Evolutionary conservation across 805 yeast species (phyloP).

Genomic region (Wickerhamomyces silvicola): DNA sequence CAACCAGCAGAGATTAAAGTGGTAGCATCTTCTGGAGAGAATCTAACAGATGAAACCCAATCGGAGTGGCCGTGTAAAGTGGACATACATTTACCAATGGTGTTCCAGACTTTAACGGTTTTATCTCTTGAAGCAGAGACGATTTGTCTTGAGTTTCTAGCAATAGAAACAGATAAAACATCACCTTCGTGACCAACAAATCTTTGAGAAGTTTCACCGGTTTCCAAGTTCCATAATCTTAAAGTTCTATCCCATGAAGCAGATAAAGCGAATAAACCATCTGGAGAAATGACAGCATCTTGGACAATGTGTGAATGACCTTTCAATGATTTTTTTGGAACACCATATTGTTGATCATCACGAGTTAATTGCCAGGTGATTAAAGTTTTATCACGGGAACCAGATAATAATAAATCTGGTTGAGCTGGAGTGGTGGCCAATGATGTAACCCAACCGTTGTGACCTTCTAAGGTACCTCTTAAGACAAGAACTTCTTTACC

Average conservation of each 20-base stretch:
- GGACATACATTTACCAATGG: conserved; percentile 93
- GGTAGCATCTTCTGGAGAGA: conserved; percentile 78
- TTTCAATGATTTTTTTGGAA: conserved; percentile 91
- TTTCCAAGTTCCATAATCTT: conserved; percentile 95
- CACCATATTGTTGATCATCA: conserved; percentile 96
- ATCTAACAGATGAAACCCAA: conserved; percentile 98
- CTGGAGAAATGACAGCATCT: conserved; percentile 96
- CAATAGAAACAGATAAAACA: conserved; percentile 94
- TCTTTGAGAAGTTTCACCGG: conserved; percentile 91
- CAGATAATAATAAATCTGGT: conserved; percentile 97
- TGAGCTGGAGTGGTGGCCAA: conserved; percentile 96
- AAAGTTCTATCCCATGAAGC: conserved; percentile 99
- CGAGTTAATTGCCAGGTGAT: conserved; percentile 97
- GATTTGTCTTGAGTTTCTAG: conserved; percentile 94
- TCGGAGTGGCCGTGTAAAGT: conserved; percentile 94
- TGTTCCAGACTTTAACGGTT: conserved; percentile 99
- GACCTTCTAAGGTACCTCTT: conserved; percentile 99
- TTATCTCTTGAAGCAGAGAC: conserved; percentile 99
- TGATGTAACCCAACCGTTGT: conserved; percentile 97
- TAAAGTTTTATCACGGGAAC: conserved; percentile 97
- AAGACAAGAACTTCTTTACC: conserved; percentile 95
- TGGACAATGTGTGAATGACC: conserved; percentile 99
- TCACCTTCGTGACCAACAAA: conserved; percentile 98
- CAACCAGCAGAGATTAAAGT: conserved; percentile 95
- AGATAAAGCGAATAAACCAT: conserved; percentile 95